Percentiles rank a stretch among this genome's conserved stretches.
Evolutionary conservation across 768 basidiomycete species (phyloP).

Genomic region (Flagelloscypha sp.): DNA sequence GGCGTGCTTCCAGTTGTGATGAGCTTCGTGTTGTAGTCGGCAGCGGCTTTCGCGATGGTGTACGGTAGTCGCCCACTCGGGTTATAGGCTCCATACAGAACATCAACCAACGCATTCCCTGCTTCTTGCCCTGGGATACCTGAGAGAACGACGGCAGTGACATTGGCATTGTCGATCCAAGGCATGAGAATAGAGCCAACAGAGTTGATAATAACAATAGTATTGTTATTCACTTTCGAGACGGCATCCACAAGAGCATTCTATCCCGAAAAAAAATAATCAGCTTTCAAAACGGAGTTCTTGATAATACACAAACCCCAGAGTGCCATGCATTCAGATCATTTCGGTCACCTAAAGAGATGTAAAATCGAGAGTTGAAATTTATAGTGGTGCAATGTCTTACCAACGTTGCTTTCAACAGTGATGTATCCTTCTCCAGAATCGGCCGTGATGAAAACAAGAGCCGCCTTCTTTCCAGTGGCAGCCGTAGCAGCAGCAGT

Average conservation of each 20-base stretch:
- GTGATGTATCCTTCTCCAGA: constrained; percentile 34
- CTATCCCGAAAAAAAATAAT: constrained; percentile 13
- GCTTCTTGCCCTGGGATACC: constrained; percentile 59
- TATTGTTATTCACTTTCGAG: constrained; percentile 47
- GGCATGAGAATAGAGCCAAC: constrained; percentile 51
- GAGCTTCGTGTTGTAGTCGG: constrained; percentile 52
- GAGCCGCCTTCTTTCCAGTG: constrained; percentile 36
- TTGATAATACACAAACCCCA: constrained; percentile 24
- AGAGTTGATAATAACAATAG: constrained; percentile 59
- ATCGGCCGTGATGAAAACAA: constrained; percentile 43
- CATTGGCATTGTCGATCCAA: constrained; percentile 51
- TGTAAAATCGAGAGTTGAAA: too few species aligned
- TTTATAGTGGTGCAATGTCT: too few species aligned
- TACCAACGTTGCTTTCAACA: constrained; percentile 44
- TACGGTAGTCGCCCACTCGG: constrained; percentile 43
- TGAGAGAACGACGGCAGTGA: constrained; percentile 30
- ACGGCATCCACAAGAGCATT: constrained; percentile 41
- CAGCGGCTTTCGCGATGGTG: constrained; percentile 44
- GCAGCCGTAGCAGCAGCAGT: constrained; percentile 35
- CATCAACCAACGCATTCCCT: constrained; percentile 51
- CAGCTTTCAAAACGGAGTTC: not conserved
- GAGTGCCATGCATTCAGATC: constrained; percentile 43
- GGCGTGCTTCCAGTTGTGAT: constrained; percentile 14
- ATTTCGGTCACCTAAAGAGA: constrained; percentile 53
- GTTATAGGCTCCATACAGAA: constrained; percentile 53